Evolutionary conservation across 306 rosid species (phyloP).

Genomic region (Aeschynomene evenia): DNA sequence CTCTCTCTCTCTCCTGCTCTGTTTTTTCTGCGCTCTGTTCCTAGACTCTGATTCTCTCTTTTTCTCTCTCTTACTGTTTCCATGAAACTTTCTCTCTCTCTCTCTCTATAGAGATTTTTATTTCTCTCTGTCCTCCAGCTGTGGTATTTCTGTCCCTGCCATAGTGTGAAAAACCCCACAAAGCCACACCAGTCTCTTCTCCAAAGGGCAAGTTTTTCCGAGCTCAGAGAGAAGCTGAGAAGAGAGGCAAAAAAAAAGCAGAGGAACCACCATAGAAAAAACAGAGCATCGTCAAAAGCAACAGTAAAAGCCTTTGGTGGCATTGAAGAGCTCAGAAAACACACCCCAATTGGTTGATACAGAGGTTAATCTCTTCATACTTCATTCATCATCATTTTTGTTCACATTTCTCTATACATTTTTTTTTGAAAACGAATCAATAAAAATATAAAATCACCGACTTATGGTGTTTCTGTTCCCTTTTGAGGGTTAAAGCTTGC

Average conservation of each 20-base stretch:
- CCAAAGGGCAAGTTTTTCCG: not conserved
- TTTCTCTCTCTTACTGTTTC: not conserved
- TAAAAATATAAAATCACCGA: not conserved
- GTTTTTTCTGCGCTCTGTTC: conserved; percentile 16
- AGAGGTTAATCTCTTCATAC: conserved; percentile 21
- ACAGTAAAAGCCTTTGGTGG: not conserved
- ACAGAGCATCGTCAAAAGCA: not conserved
- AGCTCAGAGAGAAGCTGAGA: not conserved
- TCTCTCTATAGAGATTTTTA: not conserved
- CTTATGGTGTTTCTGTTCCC: not conserved
- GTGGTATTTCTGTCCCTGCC: conserved; percentile 31
- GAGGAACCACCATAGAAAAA: not conserved
- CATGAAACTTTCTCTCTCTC: not conserved
- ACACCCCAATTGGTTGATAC: not conserved
- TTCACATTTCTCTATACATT: not conserved
- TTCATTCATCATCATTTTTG: not conserved
- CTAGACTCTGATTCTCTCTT: not conserved
- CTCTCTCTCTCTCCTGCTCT: not conserved
- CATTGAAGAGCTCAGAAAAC: conserved; percentile 14
- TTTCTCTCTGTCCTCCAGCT: conserved; percentile 24
- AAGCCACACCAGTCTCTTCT: conserved; percentile 7
- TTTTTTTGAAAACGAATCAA: not conserved
- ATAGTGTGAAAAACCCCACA: not conserved
- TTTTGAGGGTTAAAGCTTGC: conserved; percentile 9
- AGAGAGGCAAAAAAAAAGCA: not conserved